These are phyloP conservation scores for Aristolochia californica DNA, from an alignment of 164 flowering plant genomes.

Conservation along the genomic window DNA sequence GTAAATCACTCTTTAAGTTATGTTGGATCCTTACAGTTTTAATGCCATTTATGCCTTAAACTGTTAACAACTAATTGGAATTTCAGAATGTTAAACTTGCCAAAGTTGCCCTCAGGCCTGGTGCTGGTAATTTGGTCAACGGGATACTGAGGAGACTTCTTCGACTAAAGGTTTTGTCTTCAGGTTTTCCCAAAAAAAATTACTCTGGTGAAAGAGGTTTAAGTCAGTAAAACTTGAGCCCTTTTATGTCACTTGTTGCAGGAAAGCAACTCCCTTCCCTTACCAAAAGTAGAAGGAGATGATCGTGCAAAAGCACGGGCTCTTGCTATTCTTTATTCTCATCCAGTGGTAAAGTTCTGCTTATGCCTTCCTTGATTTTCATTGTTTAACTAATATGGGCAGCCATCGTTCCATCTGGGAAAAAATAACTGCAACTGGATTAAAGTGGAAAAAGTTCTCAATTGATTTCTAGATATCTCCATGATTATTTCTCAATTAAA, in stretches of 20 bases:
- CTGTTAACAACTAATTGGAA: neutral
- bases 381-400: no score
- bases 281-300: constrained; percentile 75
- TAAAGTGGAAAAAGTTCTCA: no score
- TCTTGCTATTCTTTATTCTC: constrained; percentile 80
- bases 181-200: neutral
- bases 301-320: constrained; percentile 85
- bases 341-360: constrained; percentile 72
- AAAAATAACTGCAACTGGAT: no score
- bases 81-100: constrained; percentile 87
- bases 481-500: no score
- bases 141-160: constrained; percentile 74
- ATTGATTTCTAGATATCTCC: no score
- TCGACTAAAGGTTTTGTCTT: constrained; percentile 45
- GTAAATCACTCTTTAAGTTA: no score
- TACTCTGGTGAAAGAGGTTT: neutral
- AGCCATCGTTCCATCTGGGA: no score
- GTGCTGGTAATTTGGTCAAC: constrained; percentile 95
- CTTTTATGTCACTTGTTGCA: constrained; percentile 12
- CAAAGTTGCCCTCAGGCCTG: constrained; percentile 76
- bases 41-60: neutral
- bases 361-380: neutral
- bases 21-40: no score
- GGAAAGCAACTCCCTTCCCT: constrained; percentile 68
- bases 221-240: neutral